Evolutionary conservation across 1,284 basidiomycete species (phyloP), one percentile per base, ranked within the genome.

Genomic region (Sphaerobolus stellatus): DNA sequence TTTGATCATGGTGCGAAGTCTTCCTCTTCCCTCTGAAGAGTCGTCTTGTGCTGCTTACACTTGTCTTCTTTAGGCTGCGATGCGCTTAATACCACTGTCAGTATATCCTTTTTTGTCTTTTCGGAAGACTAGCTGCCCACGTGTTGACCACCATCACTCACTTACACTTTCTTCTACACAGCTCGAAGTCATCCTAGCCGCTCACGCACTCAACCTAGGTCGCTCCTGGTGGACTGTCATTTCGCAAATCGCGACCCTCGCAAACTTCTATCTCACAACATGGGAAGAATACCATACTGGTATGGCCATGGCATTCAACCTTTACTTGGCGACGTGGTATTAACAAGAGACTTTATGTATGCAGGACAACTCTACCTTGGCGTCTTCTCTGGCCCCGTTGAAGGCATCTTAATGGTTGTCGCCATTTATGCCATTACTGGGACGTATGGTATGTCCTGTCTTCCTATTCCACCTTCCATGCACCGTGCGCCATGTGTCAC

Each of bases 271-370:
- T 70, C 78, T 98, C 40, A 89, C 92, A 1, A 97, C 94, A 4
- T 98, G 96, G 96, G 96, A 99, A 67, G 96, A 99, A 71, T 96
- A 91, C 66, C 90, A 99, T 70, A 99, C 96, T 1, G 90, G 90
- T 82, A 49, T 24, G 73, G 62, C 45, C 51, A 22, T 48, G 5
- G 43, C n/a, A 43, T 52, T 28, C 40, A 36, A 40, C 38, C 34
- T 18, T 24, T 33, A 16, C 24, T 22, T 13, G 36, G 36, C 3
- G 7, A 7, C 22, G 22, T 38, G n/a, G 36, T 16, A 38, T 7
- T 22, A 14, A 13, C 28, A 22, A 20, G 20, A 24, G 34, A n/a
- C 36, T 30, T 34, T 33, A 27, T 22, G 18, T 36, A 47, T 31
- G 29, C 56, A 86, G 91, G 92, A 25, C 86, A 88, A 58, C 75